phyloP scores from a whole-genome alignment of 179 eudicot genomes.

The Patellifolia procumbens region DNA sequence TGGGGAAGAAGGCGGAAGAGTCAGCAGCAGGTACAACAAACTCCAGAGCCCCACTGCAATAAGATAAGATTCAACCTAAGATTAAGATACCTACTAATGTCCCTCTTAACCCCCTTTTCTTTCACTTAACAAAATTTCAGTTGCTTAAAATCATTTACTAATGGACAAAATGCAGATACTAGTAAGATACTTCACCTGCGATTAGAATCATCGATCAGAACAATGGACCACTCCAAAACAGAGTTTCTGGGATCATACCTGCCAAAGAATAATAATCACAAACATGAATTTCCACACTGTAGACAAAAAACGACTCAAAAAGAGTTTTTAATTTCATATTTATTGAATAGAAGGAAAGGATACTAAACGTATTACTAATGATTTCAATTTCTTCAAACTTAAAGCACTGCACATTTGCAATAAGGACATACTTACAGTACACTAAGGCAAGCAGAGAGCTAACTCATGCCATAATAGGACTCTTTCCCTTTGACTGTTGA shows the following conservation, averaged over 20 bases:
- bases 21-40: constrained; percentile 90
- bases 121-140: not conserved
- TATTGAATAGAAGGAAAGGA: not conserved
- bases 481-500: not conserved
- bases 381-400: not conserved
- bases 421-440: not conserved
- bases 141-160: not conserved
- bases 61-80: constrained; percentile 10
- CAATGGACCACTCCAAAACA: constrained; percentile 88
- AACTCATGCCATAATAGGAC: not conserved
- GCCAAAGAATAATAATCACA: constrained; percentile 25
- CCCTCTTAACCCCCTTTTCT: not conserved
- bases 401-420: not conserved
- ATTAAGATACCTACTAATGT: not conserved
- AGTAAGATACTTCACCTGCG: constrained; percentile 60
- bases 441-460: not conserved
- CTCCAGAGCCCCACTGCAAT: constrained; percentile 87
- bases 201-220: constrained; percentile 89
- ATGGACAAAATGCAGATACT: not conserved
- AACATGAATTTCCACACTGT: not conserved
- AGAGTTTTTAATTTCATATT: not conserved
- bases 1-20: constrained; percentile 86
- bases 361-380: not conserved
- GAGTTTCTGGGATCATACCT: constrained; percentile 93
- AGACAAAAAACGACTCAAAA: not conserved